Conservation (phyloP, 2,329 filamentous ascomycete genomes). For the Ophidiomyces ophidiicola region DNA sequence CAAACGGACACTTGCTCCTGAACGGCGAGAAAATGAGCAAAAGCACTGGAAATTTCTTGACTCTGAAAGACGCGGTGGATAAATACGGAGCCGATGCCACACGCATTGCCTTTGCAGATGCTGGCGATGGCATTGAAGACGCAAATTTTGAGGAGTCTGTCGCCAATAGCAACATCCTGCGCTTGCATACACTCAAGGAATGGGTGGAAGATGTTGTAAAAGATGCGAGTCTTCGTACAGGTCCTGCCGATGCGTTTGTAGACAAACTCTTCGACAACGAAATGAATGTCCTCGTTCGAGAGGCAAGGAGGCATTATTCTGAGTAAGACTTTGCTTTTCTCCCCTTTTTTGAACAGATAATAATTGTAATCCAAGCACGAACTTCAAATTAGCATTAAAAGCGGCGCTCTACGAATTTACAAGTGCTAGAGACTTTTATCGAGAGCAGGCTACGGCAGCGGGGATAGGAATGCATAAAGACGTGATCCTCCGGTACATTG, state of each 20-base stretch:
- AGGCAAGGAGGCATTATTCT: conserved; percentile 67
- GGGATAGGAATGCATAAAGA: conserved; percentile 79
- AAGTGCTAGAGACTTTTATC: conserved; percentile 79
- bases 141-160: conserved; percentile 96
- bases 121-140: conserved; percentile 85
- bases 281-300: conserved; percentile 68
- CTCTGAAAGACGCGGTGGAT: conserved; percentile 66
- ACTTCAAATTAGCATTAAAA: conserved; percentile 80
- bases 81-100: conserved; percentile 95
- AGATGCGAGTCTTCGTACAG: conserved; percentile 64
- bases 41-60: conserved; percentile 94
- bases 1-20: conserved; percentile 84
- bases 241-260: conserved; percentile 62
- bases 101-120: conserved; percentile 82
- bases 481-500: conserved; percentile 65
- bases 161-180: conserved; percentile 80
- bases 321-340: conserved; percentile 35
- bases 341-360: neutral
- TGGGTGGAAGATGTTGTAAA: conserved; percentile 81
- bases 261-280: conserved; percentile 90
- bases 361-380: conserved; percentile 39
- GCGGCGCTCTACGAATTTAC: conserved; percentile 81
- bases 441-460: conserved; percentile 63
- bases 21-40: conserved; percentile 99
- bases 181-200: conserved; percentile 69